Percentiles rank a stretch among this genome's conserved stretches.
Conservation (phyloP, 768 basidiomycete species). For the Suillus americanus region DNA sequence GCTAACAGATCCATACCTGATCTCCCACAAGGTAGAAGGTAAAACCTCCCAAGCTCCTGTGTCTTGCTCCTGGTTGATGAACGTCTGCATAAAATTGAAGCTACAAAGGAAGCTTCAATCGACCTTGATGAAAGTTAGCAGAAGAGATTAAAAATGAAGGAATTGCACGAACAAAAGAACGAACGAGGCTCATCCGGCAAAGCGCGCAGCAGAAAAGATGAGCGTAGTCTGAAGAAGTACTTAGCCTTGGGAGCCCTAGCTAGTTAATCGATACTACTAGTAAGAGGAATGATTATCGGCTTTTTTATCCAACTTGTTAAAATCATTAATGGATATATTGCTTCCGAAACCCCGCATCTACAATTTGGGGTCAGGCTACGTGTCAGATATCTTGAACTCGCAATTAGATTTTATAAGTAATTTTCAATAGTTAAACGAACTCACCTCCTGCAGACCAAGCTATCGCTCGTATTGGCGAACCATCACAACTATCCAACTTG, state of each 20-base stretch:
- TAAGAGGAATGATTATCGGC: constrained; percentile 1
- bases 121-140: not conserved
- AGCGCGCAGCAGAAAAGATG: not conserved
- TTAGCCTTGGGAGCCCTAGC: not conserved
- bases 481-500: constrained; percentile 57
- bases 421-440: not conserved
- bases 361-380: not conserved
- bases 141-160: too few species aligned
- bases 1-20: constrained; percentile 7
- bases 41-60: constrained; percentile 6
- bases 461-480: constrained; percentile 65
- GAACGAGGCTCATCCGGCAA: not conserved
- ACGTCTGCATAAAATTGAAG: constrained; percentile 10
- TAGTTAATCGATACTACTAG: not conserved
- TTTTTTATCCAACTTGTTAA: constrained; percentile 1
- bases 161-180: not conserved
- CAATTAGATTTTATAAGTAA: not conserved
- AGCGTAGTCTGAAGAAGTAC: not conserved
- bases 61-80: not conserved
- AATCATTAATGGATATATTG: not conserved
- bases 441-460: constrained; percentile 38
- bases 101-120: constrained; percentile 7
- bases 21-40: constrained; percentile 8
- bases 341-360: not conserved
- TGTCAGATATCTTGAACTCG: not conserved